Evolutionary conservation across 768 basidiomycete genomes (phyloP), one percentile per base, ranked within the genome.

Genomic region (Hebeloma cylindrosporum): DNA sequence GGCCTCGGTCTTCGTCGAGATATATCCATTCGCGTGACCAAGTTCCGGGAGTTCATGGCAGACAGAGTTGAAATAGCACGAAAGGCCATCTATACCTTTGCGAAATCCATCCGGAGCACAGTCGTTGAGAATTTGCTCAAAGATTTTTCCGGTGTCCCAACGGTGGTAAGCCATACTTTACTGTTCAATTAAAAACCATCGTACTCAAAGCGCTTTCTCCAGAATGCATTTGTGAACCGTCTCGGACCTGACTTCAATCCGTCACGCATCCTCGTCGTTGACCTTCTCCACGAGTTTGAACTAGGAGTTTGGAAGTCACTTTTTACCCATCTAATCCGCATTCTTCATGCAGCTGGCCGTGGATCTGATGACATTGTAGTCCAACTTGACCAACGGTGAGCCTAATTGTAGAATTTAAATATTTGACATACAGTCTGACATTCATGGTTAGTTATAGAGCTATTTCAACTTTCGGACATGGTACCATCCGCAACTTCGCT

Each of bases 211-310:
- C 20, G 33, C 8, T n/a, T 20, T 11, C n/a, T n/a, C n/a, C 30
- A 60, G 61, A 59, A 64, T 53, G 60, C 55, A 16, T 62, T 61
- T 40, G 32, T 47, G 10, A 33, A 50, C 10, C 34, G 48, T 13
- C 45, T 65, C 22, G 54, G 55, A 17, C 23, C 30, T 9, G 29
- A 48, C 18, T 67, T 69, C 36, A 44, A 60, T 17, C 36, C 63
- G 0, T 60, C 53, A 17, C 25, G 33, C 2, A 65, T 69, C 51
- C 52, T 70, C 7, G 64, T 60, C 1, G 59, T 65, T 6, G 67
- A 74, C 47, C 46, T 65, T 14, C 45, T 69, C 43, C 67, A 69
- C 48, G 67, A 73, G 41, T 62, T 72, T 53, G 70, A 72, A 37
- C 54, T 69, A 0, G 72, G 72, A 6, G 63, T 68, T 1, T 72